Evolutionary conservation across 2,329 filamentous ascomycete genomes (phyloP), one percentile per base, ranked within the genome.

Genomic region (Pseudogymnoascus sp.): DNA sequence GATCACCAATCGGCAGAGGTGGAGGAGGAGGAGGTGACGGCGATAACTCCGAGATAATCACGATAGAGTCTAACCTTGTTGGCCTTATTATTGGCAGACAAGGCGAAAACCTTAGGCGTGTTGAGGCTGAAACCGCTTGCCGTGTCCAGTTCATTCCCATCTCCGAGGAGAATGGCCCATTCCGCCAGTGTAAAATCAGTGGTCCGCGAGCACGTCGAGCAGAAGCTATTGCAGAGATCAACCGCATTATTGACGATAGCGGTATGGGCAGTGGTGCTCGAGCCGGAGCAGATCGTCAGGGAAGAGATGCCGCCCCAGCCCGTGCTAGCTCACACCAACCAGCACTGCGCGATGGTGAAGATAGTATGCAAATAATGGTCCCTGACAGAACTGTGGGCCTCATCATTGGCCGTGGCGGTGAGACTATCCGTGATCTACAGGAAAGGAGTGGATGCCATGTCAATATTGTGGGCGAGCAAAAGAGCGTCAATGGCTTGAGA

Each of bases 401-500:
- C 53, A 96, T 96, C 70, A 96, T 96, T 72, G 92, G 92, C n/a
- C 89, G 92, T 69, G 91, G 91, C 42, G 92, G 92, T 64, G 92
- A 96, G 77, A 96, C 92, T 1, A 96, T 96, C 71, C 88, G 91
- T 72, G 92, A 96, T 73, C 81, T 96, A 23, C 93, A 96, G 77
- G 92, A 96, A 75, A 84, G 90, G 66, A 95, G 90, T 70, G 90
- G 90, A n/a, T 96, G 92, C 74, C 93, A 96, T 75, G 91, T 96
- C 74, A 96, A 96, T 75, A 96, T 96, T 71, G 90, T 96, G 42
- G 90, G 90, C 70, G 92, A 96, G 77, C 91, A 91, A 69, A 96
- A 96, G 81, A 96, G 91, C 73, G 84, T 96, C 68, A 96, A 96
- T 72, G 92, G 92, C 50, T 81, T 96, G 66, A 87, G 92, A 60